Base-by-base conservation (phyloP, 2,329 filamentous ascomycete genomes). In the Mycosphaerella arachidis region DNA sequence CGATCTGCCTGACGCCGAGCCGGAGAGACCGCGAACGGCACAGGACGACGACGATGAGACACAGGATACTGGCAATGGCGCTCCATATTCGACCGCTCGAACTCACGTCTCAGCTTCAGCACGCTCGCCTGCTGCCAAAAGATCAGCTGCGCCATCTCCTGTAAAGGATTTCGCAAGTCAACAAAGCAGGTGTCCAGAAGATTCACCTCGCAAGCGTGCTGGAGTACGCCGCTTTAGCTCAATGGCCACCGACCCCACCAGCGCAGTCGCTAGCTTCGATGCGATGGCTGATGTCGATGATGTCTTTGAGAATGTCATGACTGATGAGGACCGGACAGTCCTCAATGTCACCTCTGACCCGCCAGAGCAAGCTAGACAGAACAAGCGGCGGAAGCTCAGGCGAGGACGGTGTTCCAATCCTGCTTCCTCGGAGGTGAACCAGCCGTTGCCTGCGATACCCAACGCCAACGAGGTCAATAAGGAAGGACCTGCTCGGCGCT, bases 321-420 rank as follows among this genome's bases (percentile, higher is more conserved):
- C 63, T 31, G 75, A 57, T 65, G 76, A 71, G 60, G 76, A 78
- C 48, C 69, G 74, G 13, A 63, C 70, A 6, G 69, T 72, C 43
- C 66, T 74, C 18, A 66, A 68, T 10, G 61, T 61, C 10, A 62
- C 64, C 40, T 67, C 62, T 2, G 67, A 65, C 59, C 61, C 68
- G 29, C 59, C 56, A 24, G 61, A 63, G 6, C 54, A 59, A 29
- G 55, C 54, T 1, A 56, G 37, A 43, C 3, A n/a, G n/a, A 20
- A 16, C 1, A 70, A 70, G 60, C 57, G 65, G 10, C 61, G 66
- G 6, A 68, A 64, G 58, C 18, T 67, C 16, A 33, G 48, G 12
- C 13, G 35, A 16, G 16, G 29, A n/a, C 16, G 8, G 1, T 35
- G 50, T 35, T 54, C 51, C 27, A 40, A 18, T 3, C 33, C 12